Evolutionary conservation across 2,329 filamentous ascomycete species (phyloP), one percentile per base, ranked within the genome.

Genomic region (Tolypocladium tropicale): DNA sequence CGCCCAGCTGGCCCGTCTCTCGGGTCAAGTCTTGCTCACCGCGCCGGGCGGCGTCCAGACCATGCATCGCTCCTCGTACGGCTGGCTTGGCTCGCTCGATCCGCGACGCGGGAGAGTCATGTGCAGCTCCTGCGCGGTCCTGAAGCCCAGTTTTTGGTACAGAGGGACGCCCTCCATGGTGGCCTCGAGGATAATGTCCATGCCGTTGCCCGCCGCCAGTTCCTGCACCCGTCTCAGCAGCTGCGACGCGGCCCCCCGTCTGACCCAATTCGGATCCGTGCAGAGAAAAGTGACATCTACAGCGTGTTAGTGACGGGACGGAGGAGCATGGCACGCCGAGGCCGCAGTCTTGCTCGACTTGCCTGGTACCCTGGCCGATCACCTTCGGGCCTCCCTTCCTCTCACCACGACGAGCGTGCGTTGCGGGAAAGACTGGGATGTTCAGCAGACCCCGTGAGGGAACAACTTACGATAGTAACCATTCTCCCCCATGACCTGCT

Each of bases 281-380:
- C 73, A 76, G 54, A 76, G 62, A 59, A 73, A 76, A 41, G 68
- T 68, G 36, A 73, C 66, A 55, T 73, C 71, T 63, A 14, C 6
- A 34, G n/a, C 25, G 33, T 14, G 51, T 53, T 18, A 53, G 34
- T 21, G 34, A 37, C 25, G 23, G 30, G 23, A n/a, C n/a, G n/a
- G 16, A 14, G 33, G 28, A 16, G 23, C 3, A 21, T 6, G 16
- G 21, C 39, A 3, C 21, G 14, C 21, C n/a, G n/a, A 2, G 4
- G n/a, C 10, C 39, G 39, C 11, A 14, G 41, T 21, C 21, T 43
- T 16, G 41, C 41, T 6, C 10, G 41, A 43, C 21, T 43, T 16
- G 43, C 5, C 23, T 3, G 23, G 12, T 30, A 4, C 12, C 4
- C 25, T 7, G 23, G 14, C 30, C 10, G 25, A n/a, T n/a, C n/a